phyloP scores from a whole-genome alignment of 2,329 filamentous ascomycete species.

The Penicillium brevicompactum region DNA sequence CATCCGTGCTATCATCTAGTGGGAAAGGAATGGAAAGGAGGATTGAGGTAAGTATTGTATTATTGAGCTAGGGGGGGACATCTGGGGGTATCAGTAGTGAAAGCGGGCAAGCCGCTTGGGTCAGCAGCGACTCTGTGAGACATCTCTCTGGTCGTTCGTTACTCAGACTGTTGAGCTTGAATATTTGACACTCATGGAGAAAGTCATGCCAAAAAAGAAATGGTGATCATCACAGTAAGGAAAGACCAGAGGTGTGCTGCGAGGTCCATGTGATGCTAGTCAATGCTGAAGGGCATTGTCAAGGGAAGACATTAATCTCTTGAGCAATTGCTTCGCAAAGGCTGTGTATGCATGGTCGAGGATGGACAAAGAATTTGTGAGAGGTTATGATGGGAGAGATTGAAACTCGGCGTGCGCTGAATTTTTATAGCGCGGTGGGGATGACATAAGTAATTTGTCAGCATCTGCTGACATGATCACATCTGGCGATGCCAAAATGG shows the following conservation, averaged over 20 bases:
- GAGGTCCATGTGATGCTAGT: neutral
- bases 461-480: too few relatives aligned
- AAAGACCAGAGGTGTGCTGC: constrained; percentile 7
- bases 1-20: constrained; percentile 76
- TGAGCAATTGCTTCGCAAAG: constrained; percentile 1
- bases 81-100: neutral
- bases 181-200: constrained; percentile 28
- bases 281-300: neutral
- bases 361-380: neutral
- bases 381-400: neutral
- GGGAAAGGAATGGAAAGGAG: neutral
- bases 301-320: constrained; percentile 12
- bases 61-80: neutral
- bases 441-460: neutral
- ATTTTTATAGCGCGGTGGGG: constrained; percentile 6
- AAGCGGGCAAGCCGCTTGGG: neutral
- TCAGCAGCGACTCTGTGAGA: neutral
- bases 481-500: neutral
- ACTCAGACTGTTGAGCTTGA: constrained; percentile 40
- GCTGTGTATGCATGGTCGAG: neutral
- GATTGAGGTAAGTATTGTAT: constrained; percentile 4
- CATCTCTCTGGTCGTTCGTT: constrained; percentile 6
- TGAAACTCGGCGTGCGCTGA: neutral
- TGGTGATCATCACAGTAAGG: constrained; percentile 29
- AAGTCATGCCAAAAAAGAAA: constrained; percentile 27